These are phyloP conservation scores for Backusella westeae DNA, from an alignment of 192 early-diverging fungal species.

Conservation along the genomic window DNA sequence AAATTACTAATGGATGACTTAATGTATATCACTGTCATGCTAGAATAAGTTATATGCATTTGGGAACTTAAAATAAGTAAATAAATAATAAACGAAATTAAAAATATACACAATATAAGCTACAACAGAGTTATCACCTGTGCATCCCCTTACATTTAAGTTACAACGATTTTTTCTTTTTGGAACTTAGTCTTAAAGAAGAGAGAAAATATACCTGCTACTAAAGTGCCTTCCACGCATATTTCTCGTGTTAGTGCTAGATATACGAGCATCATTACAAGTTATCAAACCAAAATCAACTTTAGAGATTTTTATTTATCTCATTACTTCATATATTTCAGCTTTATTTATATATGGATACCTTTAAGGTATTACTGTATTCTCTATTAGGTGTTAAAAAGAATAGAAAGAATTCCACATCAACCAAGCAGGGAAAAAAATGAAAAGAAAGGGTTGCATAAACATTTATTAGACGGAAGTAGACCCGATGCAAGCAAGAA, in stretches of 20 bases:
- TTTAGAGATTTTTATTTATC: neutral
- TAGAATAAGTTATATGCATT: neutral
- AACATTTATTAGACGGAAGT: neutral
- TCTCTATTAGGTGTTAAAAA: neutral
- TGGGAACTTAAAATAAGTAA: neutral
- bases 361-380: neutral
- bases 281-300: neutral
- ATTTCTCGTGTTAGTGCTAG: neutral
- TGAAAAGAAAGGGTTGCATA: neutral
- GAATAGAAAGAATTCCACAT: neutral
- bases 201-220: neutral
- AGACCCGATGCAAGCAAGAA: neutral
- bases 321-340: neutral
- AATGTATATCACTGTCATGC: neutral
- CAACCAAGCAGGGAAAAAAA: neutral
- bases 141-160: neutral
- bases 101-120: neutral
- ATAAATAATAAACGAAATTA: neutral
- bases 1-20: neutral
- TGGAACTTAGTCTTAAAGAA: neutral
- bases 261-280: neutral
- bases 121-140: neutral
- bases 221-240: neutral
- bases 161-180: slow-evolving; percentile 7
- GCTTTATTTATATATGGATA: neutral